Evolutionary conservation across 768 basidiomycete genomes (phyloP), one percentile per base, ranked within the genome.

Genomic region (Kwoniella sp.): DNA sequence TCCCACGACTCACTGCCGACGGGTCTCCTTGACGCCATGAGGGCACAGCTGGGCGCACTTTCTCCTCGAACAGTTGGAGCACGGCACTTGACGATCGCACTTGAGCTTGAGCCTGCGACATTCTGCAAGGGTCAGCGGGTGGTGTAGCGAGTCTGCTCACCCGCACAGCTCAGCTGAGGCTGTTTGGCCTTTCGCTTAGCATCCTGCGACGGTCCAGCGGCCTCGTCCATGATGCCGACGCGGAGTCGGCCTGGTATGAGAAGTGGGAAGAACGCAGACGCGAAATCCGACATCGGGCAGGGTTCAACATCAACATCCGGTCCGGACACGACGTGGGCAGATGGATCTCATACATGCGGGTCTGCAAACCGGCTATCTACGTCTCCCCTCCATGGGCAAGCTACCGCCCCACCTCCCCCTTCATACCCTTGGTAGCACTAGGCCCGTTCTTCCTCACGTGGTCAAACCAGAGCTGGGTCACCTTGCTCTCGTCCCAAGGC

Each of bases 381-480:
- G n/a, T n/a, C n/a, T n/a, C n/a, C n/a, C 34, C 34, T 36, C 15
- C 14, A 15, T 15, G 34, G 14, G 15, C 34, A 6, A 6, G 2
- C 28, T 54, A 54, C 22, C 47, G 44, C 11, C 55, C 55, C 33
- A 59, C 69, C n/a, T 50, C 52, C 3, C 70, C 70, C 45, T 65
- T 65, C 45, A 49, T 17, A 39, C 60, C 55, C 56, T 62, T 69
- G 52, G 86, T 77, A 11, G 70, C 69, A 59, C 86, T 88, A 14
- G 77, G 79, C 10, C 86, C 85, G 63, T 86, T 85, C 50, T 78
- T 59, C 50, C 76, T 58, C 54, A 88, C 88, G 79, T 86, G 82
- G 65, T 92, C 90, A 64, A 93, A 90, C 47, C 89, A 82, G 26
- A 82, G 78, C 84, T 90, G 90, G 57, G 85, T 82, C 56, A 90